These are phyloP conservation scores for Priceomyces fermenticarens DNA, from an alignment of 805 yeast genomes.

Conservation along the genomic window DNA sequence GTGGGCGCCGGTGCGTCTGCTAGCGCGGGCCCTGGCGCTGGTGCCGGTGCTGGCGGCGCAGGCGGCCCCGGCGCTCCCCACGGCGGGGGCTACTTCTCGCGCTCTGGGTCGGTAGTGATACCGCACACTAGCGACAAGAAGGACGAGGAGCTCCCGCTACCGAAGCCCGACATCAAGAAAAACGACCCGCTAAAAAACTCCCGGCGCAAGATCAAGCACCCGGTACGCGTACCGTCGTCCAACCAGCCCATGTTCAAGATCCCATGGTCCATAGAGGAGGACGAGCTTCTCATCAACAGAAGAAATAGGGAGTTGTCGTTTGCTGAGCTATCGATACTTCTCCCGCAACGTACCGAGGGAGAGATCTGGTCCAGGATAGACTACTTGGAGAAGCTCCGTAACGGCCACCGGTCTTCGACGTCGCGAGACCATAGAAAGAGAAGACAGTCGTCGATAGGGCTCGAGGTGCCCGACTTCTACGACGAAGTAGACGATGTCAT, in stretches of 20 bases:
- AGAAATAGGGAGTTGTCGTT: conserved; percentile 58
- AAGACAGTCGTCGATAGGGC: conserved; percentile 38
- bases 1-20: conserved; percentile 33
- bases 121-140: conserved; percentile 29
- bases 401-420: conserved; percentile 27
- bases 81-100: conserved; percentile 29
- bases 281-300: conserved; percentile 57
- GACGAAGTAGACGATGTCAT: conserved; percentile 40
- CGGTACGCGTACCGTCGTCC: conserved; percentile 1
- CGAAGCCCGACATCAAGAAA: conserved; percentile 17
- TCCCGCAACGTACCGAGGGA: conserved; percentile 71
- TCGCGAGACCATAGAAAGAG: conserved; percentile 27
- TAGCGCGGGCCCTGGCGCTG: conserved; percentile 21
- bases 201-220: conserved; percentile 6
- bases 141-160: conserved; percentile 18
- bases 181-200: conserved; percentile 5
- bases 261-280: conserved; percentile 67
- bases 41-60: too few relatives aligned
- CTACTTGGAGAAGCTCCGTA: conserved; percentile 37
- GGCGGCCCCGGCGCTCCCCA: not conserved
- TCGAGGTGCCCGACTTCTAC: conserved; percentile 43
- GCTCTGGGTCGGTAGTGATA: conserved; percentile 38
- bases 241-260: conserved; percentile 22
- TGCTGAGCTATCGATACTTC: conserved; percentile 68
- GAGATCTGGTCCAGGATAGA: conserved; percentile 67